Evolutionary conservation across 1,284 basidiomycete species (phyloP).

Genomic region (Fomitopsis palustris): DNA sequence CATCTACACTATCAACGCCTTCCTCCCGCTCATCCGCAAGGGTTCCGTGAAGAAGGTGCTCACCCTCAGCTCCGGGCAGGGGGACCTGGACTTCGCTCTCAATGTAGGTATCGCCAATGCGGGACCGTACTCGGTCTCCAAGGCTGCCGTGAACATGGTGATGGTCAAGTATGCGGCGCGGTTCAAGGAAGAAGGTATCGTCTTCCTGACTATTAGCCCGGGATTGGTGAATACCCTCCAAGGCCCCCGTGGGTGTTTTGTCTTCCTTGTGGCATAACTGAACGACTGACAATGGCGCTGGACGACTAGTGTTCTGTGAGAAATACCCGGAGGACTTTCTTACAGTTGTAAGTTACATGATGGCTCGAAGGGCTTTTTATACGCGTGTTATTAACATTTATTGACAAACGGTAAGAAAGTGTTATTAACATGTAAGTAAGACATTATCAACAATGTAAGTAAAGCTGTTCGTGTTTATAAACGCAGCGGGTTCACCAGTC

Average conservation of each 20-base stretch:
- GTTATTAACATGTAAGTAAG: no score
- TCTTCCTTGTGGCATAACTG: no score
- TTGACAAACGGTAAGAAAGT: no score
- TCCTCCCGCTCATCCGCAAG: constrained; percentile 34
- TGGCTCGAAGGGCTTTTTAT: no score
- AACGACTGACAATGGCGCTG: no score
- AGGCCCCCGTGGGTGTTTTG: constrained; percentile 8
- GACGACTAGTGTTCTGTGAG: no score
- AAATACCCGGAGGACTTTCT: no score
- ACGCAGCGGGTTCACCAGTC: no score
- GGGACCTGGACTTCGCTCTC: constrained; percentile 26
- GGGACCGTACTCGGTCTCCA: constrained; percentile 32
- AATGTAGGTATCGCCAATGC: constrained; percentile 6
- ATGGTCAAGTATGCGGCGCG: constrained; percentile 35
- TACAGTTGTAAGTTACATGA: no score
- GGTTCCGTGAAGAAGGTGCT: constrained; percentile 37
- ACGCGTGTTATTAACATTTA: no score
- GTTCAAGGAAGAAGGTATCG: constrained; percentile 33
- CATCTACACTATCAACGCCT: constrained; percentile 32
- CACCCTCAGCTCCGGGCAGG: constrained; percentile 29
- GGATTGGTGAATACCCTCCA: constrained; percentile 32
- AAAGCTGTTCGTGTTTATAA: no score
- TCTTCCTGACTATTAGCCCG: constrained; percentile 34
- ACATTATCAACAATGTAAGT: no score
- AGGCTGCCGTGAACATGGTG: constrained; percentile 37